These are phyloP conservation scores for Logfia minima DNA, from an alignment of 129 eudicot genomes.

Conservation along the genomic window DNA sequence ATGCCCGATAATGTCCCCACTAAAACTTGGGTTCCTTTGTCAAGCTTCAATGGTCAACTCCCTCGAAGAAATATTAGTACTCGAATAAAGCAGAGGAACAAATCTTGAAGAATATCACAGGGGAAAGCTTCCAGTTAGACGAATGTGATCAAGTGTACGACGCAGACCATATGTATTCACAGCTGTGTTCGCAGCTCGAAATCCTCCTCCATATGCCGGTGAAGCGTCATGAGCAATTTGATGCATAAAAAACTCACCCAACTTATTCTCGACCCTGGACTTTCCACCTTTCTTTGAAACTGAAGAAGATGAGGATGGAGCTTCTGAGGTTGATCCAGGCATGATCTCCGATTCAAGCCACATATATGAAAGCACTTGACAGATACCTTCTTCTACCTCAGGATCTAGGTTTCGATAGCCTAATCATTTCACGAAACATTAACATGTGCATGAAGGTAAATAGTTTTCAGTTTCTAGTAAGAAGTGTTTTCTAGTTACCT, in stretches of 20 bases:
- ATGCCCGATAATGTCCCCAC: slow-evolving; percentile 38
- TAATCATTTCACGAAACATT: slow-evolving; percentile 33
- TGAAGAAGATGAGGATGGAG: slow-evolving; percentile 71
- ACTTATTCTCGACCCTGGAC: slow-evolving; percentile 69
- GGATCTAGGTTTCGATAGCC: slow-evolving; percentile 84
- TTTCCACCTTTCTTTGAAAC: slow-evolving; percentile 83
- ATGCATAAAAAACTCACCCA: slow-evolving; percentile 88
- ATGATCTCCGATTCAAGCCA: slow-evolving; percentile 97
- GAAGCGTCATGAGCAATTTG: slow-evolving; percentile 90
- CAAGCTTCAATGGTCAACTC: slow-evolving; percentile 39
- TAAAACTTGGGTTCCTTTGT: slow-evolving; percentile 50
- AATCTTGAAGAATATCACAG: slow-evolving; percentile 26
- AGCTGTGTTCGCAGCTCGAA: slow-evolving; percentile 84
- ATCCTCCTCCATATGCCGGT: slow-evolving; percentile 95
- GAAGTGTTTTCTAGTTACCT: slow-evolving; percentile 42
- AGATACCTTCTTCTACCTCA: slow-evolving; percentile 93
- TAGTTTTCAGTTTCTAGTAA: neutral
- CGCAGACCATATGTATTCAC: slow-evolving; percentile 80
- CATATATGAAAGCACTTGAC: slow-evolving; percentile 93
- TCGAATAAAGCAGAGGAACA: slow-evolving; percentile 18
- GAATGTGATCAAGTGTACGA: slow-evolving; percentile 84
- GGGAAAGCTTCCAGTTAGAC: slow-evolving; percentile 71
- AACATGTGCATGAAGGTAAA: neutral
- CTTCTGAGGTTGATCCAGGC: slow-evolving; percentile 51
- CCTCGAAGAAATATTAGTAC: slow-evolving; percentile 26